Evolutionary conservation across 345 rosid genomes (phyloP), one percentile per base, ranked within the genome.

Genomic region (Eucalyptus pumila): DNA sequence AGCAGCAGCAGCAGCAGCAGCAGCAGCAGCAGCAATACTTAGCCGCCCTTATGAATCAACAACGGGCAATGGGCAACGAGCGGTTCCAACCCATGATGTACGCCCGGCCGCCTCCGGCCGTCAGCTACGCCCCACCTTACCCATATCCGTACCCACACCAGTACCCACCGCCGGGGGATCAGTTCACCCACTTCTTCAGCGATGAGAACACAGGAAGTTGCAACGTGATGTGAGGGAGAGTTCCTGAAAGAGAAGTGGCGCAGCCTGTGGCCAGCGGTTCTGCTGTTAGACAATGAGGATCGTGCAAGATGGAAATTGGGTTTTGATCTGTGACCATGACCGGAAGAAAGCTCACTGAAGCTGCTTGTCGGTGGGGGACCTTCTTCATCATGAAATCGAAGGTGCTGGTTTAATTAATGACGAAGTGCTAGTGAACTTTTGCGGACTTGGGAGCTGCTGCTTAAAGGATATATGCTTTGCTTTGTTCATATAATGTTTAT

Each of bases 21-120:
- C 95, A 93, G 5, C 95, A 94, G 2, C 94, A 94, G 2, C 98
- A 89, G 13, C 91, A 89, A 47, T 93, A 94, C 90, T 47, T 96
- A 87, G 94, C 96, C 12, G 96, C 97, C 3, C 65, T 97, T 92
- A 96, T 96, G 99, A 95, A 95, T 92, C 99, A 96, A 87, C 97
- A 95, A 72, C 94, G 97, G 17, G 95, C 99, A 4, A 94, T 87
- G 42, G 99, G 96, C 4, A 95, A 94, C n/a, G 97, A 96, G 86
- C 92, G 99, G 91, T 96, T 96, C 93, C 99, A 96, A 89, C 99
- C 96, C 54, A 91, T 97, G 98, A 96, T 96, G 97, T 96, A 96
- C 56, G 97, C 99, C 21, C 94, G 97, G 90, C 99, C 97, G 44
- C 97, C 97, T 0, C 93, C 98, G 2, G 97, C 98, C 5, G 96